phyloP scores from a whole-genome alignment of 2,329 filamentous ascomycete species.

The Alternaria viburni region DNA sequence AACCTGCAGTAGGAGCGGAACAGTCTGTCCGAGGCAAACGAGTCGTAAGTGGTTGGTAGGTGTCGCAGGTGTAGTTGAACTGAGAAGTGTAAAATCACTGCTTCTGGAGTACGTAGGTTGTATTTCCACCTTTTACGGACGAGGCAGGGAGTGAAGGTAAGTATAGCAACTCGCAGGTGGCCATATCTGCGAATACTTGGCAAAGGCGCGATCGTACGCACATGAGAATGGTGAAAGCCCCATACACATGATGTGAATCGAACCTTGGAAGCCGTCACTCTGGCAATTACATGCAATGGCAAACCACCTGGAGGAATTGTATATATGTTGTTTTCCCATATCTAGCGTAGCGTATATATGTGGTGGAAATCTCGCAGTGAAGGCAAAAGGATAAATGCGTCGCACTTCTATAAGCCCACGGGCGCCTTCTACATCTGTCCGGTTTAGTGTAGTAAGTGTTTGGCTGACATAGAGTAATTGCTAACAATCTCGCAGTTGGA shows the following conservation, averaged over 20 bases:
- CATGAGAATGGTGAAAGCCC: neutral
- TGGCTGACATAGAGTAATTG: neutral
- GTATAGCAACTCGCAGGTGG: neutral
- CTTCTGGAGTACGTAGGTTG: neutral
- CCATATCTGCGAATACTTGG: neutral
- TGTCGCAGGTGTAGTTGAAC: neutral
- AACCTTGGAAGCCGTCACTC: neutral
- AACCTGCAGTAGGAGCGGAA: neutral
- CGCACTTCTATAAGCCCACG: neutral
- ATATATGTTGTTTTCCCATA: too few species aligned
- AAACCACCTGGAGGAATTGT: too few species aligned
- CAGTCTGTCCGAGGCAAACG: neutral
- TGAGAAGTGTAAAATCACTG: neutral
- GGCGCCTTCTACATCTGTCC: neutral
- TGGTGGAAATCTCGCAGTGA: neutral
- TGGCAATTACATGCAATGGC: neutral
- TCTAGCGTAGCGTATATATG: neutral
- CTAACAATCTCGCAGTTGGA: neutral
- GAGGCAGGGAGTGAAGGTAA: neutral
- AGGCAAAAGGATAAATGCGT: neutral
- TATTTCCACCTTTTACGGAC: neutral
- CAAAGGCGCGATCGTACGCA: neutral
- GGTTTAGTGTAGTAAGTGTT: neutral
- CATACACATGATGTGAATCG: neutral
- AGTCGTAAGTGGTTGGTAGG: neutral